Base-by-base conservation (phyloP, 768 basidiomycete species). In the Brasilioporus rufonigricans region DNA sequence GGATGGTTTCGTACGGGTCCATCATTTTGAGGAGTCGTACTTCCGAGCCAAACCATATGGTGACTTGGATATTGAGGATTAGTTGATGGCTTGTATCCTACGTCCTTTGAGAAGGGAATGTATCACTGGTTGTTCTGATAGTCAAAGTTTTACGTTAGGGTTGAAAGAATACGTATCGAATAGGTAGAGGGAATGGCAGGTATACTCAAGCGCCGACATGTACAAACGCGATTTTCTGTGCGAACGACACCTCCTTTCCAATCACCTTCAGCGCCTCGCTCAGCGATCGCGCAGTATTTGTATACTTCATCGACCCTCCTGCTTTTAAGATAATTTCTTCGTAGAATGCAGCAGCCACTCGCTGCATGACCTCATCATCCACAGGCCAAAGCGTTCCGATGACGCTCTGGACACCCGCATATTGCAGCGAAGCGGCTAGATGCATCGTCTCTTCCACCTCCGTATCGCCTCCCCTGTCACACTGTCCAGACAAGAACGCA, bases 21-120 rank as follows among this genome's bases (percentile, higher is more conserved):
- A 93, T 69, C 89, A 92, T 72, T 97, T 89, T 66, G 96, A 99
- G 68, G 94, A 97, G 58, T 90, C 86, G 45, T 98, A 97, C 73
- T 96, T 91, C 81, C 89, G 82, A 60, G 82, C 89, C 43, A 86
- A 87, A 76, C 93, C 94, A 12, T 98, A 94, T 62, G 95, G 95
- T 48, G 90, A 93, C 63, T 71, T 93, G 48, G 92, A 96, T 68
- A 80, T 85, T 14, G 80, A 83, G 56, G 83, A 86, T 52, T 85
- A 74, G 61, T 32, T 1, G 5, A 53, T 27, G 32, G n/a, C 32
- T 21, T 50, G 46, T 46, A 62, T 56, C 46, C 50, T 57, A 55
- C 38, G 18, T 53, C 38, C 29, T 43, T 33, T 38, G 36, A 45
- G 19, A 32, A 58, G n/a, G 23, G 44, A 56, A 52, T 57, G 32